Base-by-base conservation (phyloP, 805 yeast species). In the Kodamaea sagamina region DNA sequence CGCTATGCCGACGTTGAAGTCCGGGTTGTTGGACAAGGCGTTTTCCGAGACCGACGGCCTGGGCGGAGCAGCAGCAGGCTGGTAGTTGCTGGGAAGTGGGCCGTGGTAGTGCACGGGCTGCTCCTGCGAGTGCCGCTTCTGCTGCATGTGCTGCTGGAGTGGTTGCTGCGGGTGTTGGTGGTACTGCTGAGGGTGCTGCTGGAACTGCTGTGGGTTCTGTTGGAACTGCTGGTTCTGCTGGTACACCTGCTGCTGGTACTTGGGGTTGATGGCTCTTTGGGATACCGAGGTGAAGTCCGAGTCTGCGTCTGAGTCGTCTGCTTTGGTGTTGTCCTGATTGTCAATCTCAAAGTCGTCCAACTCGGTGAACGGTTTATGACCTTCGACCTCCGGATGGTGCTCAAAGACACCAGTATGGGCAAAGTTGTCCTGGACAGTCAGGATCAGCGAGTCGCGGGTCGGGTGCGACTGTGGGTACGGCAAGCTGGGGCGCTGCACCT, bases 211-310 rank as follows among this genome's bases (percentile, higher is more conserved):
- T 39, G 49, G 57, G 42, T 27, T 46, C 32, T 43, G 55, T 31
- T 36, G 49, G 18, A 35, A 26, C 11, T 27, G 43, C 25, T 44
- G 48, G 39, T 48, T 36, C 18, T 37, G 56, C 24, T 6, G 8
- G 24, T 21, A 21, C 6, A 21, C 24, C n/a, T 36, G 49, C 10
- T 44, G 52, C 32, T 55, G 44, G 51, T 78, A 81, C 19, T 68
- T 63, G 12, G 85, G 86, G 54, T 85, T 85, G 11, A 80, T 73
- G 19, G 82, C 89, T 58, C 92, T 71, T 62, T 85, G 92, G 6
- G 90, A 83, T 1, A 86, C 86, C 41, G 89, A 81, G 1, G 93
- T 85, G 61, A 86, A 83, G 54, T 82, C 84, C 1, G 92, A 84
- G 36, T 72, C 79, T 24, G 58, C 58, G 47, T 70, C 75, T 0